A percentile compares a stretch with the other conserved stretches of the same genome.
phyloP scores from a whole-genome alignment of 2,329 filamentous ascomycete genomes.

The Aureobasidium uvarum region DNA sequence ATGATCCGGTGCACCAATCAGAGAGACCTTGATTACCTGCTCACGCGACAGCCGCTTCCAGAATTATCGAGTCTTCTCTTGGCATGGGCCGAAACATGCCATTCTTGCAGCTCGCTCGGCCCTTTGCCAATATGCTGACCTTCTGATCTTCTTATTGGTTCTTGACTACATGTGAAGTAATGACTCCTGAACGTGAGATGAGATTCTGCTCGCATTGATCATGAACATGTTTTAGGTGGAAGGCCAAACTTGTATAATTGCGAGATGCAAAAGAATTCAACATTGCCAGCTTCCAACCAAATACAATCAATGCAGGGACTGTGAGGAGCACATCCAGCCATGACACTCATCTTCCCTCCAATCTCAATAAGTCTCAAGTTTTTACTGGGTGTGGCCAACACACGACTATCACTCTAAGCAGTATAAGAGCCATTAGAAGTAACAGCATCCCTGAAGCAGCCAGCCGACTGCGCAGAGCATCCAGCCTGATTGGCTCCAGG shows the following conservation, averaged over 20 bases:
- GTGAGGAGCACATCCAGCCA: neutral
- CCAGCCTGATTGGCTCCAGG: neutral
- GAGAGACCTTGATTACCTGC: neutral
- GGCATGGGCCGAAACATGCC: neutral
- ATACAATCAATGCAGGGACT: neutral
- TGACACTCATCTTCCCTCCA: neutral
- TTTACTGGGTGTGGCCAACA: neutral
- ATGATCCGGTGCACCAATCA: neutral
- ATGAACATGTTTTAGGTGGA: neutral
- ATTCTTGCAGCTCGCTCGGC: slow-evolving; percentile 3
- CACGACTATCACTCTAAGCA: neutral
- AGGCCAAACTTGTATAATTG: neutral
- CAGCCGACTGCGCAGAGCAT: slow-evolving; percentile 5
- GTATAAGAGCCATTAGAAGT: slow-evolving; percentile 9
- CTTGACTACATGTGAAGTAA: neutral
- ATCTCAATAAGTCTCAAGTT: neutral
- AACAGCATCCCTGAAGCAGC: slow-evolving; percentile 10
- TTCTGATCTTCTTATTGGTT: neutral
- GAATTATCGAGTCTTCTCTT: slow-evolving; percentile 5
- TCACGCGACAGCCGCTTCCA: slow-evolving; percentile 19
- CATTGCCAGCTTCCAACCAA: neutral
- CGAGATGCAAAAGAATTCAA: neutral
- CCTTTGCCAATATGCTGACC: slow-evolving; percentile 10
- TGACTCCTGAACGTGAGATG: neutral
- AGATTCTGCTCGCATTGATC: neutral